A percentile compares a stretch with the other conserved stretches of the same genome.
These are phyloP conservation scores for Spinellus fusiger DNA, from an alignment of 192 early-diverging fungal species.

Conservation along the genomic window DNA sequence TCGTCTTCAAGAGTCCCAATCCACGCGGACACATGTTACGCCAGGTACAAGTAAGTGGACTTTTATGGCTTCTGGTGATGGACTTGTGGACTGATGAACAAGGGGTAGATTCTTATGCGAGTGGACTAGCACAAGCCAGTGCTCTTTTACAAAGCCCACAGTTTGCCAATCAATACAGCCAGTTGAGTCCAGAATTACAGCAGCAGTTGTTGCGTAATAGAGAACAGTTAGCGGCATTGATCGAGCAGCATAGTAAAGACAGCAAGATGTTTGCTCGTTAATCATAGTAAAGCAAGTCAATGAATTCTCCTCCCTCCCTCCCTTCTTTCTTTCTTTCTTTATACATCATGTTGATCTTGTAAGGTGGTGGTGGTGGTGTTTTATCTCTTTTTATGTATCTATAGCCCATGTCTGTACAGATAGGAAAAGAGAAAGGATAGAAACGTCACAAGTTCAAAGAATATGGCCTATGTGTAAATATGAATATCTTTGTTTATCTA, in stretches of 20 bases:
- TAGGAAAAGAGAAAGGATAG: background rate
- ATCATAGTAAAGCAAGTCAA: background rate
- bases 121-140: constrained; percentile 23
- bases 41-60: background rate
- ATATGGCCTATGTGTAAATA: no score
- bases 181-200: constrained; percentile 26
- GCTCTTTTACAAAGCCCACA: constrained; percentile 22
- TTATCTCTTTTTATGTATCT: background rate
- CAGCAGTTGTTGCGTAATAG: constrained; percentile 22
- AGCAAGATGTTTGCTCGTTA: constrained; percentile 6
- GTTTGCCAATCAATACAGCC: constrained; percentile 22
- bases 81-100: background rate
- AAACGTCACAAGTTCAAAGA: no score
- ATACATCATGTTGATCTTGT: background rate
- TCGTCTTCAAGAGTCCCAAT: background rate
- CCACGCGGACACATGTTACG: background rate
- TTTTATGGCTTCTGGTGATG: background rate
- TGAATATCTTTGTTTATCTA: no score
- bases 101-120: background rate
- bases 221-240: constrained; percentile 22
- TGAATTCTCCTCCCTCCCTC: background rate
- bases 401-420: no score
- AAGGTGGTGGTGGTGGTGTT: background rate
- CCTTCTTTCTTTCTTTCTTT: background rate
- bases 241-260: constrained; percentile 22